A percentile compares a stretch with the other conserved stretches of the same genome.
phyloP scores from a whole-genome alignment of 129 eudicot genomes.

The Calendula officinalis region DNA sequence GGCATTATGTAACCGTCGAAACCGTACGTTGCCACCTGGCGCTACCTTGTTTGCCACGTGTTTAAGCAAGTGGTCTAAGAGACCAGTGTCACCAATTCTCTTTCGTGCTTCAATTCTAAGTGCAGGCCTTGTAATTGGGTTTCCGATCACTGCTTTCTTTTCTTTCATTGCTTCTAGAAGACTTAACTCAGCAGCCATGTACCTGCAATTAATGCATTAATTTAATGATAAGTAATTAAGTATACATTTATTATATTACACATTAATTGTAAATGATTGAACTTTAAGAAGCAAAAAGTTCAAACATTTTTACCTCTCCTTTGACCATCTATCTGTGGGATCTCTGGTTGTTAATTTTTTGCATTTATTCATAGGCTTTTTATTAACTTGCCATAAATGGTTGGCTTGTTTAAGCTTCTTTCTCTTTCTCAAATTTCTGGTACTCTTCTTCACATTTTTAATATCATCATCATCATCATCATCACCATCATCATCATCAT shows the following conservation, averaged over 20 bases:
- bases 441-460: constrained; percentile 32
- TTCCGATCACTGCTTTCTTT: constrained; percentile 61
- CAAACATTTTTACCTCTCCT: constrained; percentile 49
- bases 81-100: constrained; percentile 91
- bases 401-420: constrained; percentile 51
- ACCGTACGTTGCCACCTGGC: constrained; percentile 78
- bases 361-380: constrained; percentile 45
- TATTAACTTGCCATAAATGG: constrained; percentile 33
- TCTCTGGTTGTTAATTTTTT: constrained; percentile 40
- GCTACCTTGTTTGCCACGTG: constrained; percentile 94
- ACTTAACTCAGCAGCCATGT: constrained; percentile 68
- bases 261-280: background rate
- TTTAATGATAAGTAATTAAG: constrained; percentile 4
- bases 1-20: constrained; percentile 84
- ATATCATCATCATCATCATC: constrained; percentile 10
- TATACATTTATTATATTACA: background rate
- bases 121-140: constrained; percentile 77
- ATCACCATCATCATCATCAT: background rate
- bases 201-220: constrained; percentile 38
- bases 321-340: constrained; percentile 72
- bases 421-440: constrained; percentile 40
- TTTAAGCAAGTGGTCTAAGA: constrained; percentile 89
- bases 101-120: constrained; percentile 88
- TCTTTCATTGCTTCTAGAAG: constrained; percentile 83
- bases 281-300: background rate